Percentiles rank a stretch among this genome's conserved stretches.
Conservation (phyloP, 2,329 filamentous ascomycete species). For the Parastagonospora avenae region DNA sequence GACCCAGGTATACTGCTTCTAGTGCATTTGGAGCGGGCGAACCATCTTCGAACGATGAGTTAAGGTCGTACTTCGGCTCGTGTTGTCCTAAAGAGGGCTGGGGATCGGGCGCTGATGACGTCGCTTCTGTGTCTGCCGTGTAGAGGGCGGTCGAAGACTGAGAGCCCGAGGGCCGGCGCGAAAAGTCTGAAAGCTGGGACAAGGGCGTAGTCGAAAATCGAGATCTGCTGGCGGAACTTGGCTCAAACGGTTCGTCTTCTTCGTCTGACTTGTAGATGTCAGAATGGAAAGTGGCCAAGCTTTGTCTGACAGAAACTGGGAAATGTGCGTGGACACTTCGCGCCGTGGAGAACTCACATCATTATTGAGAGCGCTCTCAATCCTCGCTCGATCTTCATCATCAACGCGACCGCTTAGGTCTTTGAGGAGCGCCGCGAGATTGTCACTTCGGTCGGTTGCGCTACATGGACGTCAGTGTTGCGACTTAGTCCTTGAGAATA, state of each 20-base stretch:
- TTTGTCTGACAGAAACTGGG: neutral
- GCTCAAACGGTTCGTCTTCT: neutral
- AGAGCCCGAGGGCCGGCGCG: neutral
- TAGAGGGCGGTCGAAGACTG: neutral
- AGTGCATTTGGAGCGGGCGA: neutral
- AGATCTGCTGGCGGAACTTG: neutral
- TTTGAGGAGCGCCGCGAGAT: conserved; percentile 12
- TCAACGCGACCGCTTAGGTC: conserved; percentile 20
- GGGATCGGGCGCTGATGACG: neutral
- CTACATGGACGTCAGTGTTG: conserved; percentile 1
- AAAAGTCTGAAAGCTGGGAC: neutral
- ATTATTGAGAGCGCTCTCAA: conserved; percentile 15
- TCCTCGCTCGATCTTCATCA: conserved; percentile 12
- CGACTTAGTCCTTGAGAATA: neutral
- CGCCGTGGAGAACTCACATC: conserved; percentile 11
- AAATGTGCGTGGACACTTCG: no score
- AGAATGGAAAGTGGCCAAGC: neutral
- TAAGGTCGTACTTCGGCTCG: conserved; percentile 9
- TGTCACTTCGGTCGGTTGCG: conserved; percentile 17
- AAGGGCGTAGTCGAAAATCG: neutral
- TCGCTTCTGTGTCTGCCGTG: neutral
- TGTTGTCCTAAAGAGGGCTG: conserved; percentile 2
- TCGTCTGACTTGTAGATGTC: neutral
- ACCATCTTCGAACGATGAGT: neutral
- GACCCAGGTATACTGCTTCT: neutral